phyloP scores from a whole-genome alignment of 805 yeast genomes.

The Yarrowia alimentaria region DNA sequence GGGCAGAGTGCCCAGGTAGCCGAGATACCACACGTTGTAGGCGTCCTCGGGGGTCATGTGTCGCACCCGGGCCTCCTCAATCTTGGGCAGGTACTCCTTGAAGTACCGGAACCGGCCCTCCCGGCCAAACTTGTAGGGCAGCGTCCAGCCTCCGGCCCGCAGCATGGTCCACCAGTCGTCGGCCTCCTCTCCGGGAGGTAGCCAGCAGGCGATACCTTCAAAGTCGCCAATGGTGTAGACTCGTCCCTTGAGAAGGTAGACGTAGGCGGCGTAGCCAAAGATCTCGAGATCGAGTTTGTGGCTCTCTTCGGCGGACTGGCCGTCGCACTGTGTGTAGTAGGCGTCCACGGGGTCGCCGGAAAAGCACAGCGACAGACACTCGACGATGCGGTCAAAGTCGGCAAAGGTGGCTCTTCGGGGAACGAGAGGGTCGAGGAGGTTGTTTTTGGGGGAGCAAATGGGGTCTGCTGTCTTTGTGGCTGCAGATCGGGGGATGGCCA shows the following conservation, averaged over 20 bases:
- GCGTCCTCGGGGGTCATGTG: slow-evolving; percentile 45
- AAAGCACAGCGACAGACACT: slow-evolving; percentile 18
- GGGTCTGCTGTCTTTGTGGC: not conserved
- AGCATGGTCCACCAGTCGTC: slow-evolving; percentile 33
- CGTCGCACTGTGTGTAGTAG: slow-evolving; percentile 36
- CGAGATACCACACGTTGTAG: slow-evolving; percentile 52
- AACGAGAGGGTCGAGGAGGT: not conserved
- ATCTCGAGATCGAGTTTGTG: slow-evolving; percentile 49
- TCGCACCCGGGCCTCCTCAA: slow-evolving; percentile 45
- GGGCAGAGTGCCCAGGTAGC: slow-evolving; percentile 60
- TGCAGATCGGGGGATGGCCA: slow-evolving; percentile 1
- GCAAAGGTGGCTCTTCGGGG: slow-evolving; percentile 12
- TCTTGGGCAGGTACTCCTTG: slow-evolving; percentile 50
- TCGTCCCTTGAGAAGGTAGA: slow-evolving; percentile 51
- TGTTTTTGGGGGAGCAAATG: slow-evolving; percentile 2
- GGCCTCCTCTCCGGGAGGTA: slow-evolving; percentile 36
- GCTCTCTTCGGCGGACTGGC: slow-evolving; percentile 41
- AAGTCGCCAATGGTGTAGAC: slow-evolving; percentile 50
- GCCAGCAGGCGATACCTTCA: slow-evolving; percentile 44
- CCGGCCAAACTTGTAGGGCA: slow-evolving; percentile 41
- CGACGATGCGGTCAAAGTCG: slow-evolving; percentile 10
- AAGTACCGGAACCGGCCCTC: slow-evolving; percentile 52
- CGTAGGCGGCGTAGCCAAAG: slow-evolving; percentile 54
- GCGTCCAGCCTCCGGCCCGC: slow-evolving; percentile 40
- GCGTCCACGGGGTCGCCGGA: slow-evolving; percentile 24